Base-by-base conservation (phyloP, 352 stramenopile species). In the Peronosclerospora sorghi region DNA sequence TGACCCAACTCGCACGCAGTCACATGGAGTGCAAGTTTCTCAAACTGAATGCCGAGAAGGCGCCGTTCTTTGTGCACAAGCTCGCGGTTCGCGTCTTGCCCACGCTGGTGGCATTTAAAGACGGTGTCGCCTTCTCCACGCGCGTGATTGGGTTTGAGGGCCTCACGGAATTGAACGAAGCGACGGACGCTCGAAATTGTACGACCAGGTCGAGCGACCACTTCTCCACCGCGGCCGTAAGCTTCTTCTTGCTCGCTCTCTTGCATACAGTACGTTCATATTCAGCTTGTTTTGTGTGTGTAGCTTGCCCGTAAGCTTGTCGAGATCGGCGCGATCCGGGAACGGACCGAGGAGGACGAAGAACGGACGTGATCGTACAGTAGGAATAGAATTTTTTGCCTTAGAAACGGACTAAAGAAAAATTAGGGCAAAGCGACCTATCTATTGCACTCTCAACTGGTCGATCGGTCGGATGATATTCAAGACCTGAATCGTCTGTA, bases 11-110 rank as follows among this genome's bases (percentile, higher is more conserved):
- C n/a, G 70, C 76, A 10, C 62, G 60, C 20, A 55, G 27, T 19
- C 74, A 88, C 48, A 78, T 92, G 53, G 83, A 96, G 58, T 95
- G 86, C 51, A 98, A 98, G 32, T 96, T 98, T 51, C 50, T 97
- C 29, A 86, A 92, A 46, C 71, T 98, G 26, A 84, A 98, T 63
- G 92, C 91, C 0, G 77, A 94, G 51, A 98, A 98, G 57, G 79
- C 91, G 35, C 91, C 88, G 26, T 98, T 96, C 62, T 83, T 98
- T 14, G 86, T 96, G 9, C 83, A 98, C 36, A 95, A 95, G 51
- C 60, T 98, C 15, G 63, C 73, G 5, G 77, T 98, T 48, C 76
- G 92, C 20, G 76, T 97, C 26, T 81, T 98, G 61, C 94, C 94
- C 1, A 96, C 90, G 0, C 63, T 98, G 13, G 69, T 98, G 24